phyloP scores from a whole-genome alignment of 2,329 filamentous ascomycete species.

The Pseudocercospora vitis region DNA sequence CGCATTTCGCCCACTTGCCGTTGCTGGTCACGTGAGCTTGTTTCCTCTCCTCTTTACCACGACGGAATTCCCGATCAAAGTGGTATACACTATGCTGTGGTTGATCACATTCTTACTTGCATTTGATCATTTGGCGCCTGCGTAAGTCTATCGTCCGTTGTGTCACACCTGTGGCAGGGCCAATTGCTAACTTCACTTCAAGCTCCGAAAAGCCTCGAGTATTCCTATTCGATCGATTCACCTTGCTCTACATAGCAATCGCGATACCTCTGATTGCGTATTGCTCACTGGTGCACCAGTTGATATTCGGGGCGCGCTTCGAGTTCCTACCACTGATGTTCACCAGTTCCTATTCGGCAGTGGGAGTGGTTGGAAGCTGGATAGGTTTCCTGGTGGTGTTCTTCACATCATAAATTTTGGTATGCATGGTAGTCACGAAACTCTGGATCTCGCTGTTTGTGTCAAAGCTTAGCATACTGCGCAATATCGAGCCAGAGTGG shows the following conservation, averaged over 20 bases:
- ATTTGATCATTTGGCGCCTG: constrained; percentile 85
- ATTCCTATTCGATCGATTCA: constrained; percentile 89
- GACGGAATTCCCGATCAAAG: constrained; percentile 92
- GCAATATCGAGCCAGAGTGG: no score
- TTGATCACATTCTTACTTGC: constrained; percentile 78
- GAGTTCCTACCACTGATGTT: constrained; percentile 97
- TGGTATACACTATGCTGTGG: constrained; percentile 90
- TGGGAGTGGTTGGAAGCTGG: constrained; percentile 97
- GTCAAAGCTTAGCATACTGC: no score
- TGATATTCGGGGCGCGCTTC: constrained; percentile 78
- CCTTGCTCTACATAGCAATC: constrained; percentile 82
- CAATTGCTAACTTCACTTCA: constrained; percentile 3
- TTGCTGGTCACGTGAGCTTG: constrained; percentile 90
- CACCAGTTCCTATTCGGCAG: constrained; percentile 87
- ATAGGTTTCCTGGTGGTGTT: constrained; percentile 91
- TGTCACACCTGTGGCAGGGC: neutral
- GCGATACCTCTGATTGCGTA: constrained; percentile 88
- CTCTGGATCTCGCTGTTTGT: no score
- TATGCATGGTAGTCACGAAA: no score
- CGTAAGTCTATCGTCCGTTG: constrained; percentile 46
- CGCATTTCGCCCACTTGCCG: constrained; percentile 86
- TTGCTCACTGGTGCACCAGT: constrained; percentile 76
- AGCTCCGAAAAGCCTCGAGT: constrained; percentile 73
- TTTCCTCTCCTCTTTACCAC: constrained; percentile 92
- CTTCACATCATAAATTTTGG: constrained; percentile 56